Conservation (phyloP, 2,329 filamentous ascomycete genomes). For the Penicillium fuscoglaucum region DNA sequence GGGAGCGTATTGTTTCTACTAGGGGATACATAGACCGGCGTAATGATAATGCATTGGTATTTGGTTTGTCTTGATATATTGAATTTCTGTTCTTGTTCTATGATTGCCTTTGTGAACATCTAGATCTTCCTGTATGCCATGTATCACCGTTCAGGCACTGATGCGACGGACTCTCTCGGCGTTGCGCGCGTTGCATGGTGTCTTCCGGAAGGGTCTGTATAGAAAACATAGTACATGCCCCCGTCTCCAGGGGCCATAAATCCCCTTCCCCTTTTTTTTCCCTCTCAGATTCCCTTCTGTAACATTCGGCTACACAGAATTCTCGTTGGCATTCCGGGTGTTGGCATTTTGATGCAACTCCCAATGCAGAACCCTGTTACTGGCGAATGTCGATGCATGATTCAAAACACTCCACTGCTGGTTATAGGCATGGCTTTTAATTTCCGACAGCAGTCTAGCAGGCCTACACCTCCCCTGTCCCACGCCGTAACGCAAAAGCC, state of each 20-base stretch:
- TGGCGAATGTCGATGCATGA: neutral
- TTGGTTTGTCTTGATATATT: neutral
- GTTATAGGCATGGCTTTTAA: no score
- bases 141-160: no score
- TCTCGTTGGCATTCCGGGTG: neutral
- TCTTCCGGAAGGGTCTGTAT: neutral
- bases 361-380: neutral
- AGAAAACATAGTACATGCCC: neutral
- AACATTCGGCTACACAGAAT: neutral
- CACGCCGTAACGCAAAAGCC: neutral
- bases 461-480: no score
- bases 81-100: neutral
- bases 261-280: no score
- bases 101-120: neutral
- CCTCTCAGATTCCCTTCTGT: no score
- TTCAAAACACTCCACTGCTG: neutral
- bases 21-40: slow-evolving; percentile 1
- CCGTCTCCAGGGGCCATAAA: neutral
- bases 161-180: neutral
- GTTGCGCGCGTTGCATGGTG: no score
- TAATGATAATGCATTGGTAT: neutral
- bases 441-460: neutral
- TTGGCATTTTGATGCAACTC: neutral
- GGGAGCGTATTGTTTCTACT: neutral
- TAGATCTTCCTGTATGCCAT: no score